Evolutionary conservation across 495 filamentous ascomycete genomes (phyloP), one percentile per base, ranked within the genome.

Genomic region (Massariosphaeria phaeospora): DNA sequence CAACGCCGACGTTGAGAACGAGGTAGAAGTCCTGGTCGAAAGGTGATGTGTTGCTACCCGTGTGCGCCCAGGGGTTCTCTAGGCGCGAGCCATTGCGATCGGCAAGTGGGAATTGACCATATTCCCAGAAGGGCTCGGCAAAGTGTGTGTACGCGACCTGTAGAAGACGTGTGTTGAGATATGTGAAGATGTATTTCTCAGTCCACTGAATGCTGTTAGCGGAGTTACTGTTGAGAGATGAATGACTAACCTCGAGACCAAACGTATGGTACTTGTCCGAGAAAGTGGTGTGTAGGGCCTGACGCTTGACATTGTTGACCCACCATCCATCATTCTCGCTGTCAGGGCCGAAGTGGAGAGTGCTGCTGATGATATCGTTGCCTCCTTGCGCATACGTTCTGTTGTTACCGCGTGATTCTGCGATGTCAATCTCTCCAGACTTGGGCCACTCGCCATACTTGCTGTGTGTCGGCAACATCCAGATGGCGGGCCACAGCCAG

Each of bases 401-500:
- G 65, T 88, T 84, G 72, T 94, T 94, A 39, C 88, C 88, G 33
- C 88, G 83, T 45, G 76, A 78, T 69, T 94, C 88, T 45, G 76
- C 70, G 51, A 94, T 84, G 69, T 93, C 89, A 53, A 94, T 93
- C 68, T 94, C 88, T n/a, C 88, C 88, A 31, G 85, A 89, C 24
- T 68, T 67, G 0, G 88, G 88, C 88, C 88, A 94, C 9, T 75
- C 60, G 2, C 88, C 88, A 67, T 91, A 94, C 3, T 73, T 81
- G 30, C 78, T 70, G 26, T 85, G 72, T 27, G 81, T 79, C 7
- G 88, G 88, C 76, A 94, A 76, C 87, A 94, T 88, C 86, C 88
- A 93, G 62, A 94, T 91, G 33, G 87, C 89, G 20, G 88, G 88
- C 88, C 88, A 94, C 21, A 94, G 75, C 88, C 88, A 94, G 65